Evolutionary conservation across 2,329 filamentous ascomycete species (phyloP).

Genomic region (Arachnomyces sp.): DNA sequence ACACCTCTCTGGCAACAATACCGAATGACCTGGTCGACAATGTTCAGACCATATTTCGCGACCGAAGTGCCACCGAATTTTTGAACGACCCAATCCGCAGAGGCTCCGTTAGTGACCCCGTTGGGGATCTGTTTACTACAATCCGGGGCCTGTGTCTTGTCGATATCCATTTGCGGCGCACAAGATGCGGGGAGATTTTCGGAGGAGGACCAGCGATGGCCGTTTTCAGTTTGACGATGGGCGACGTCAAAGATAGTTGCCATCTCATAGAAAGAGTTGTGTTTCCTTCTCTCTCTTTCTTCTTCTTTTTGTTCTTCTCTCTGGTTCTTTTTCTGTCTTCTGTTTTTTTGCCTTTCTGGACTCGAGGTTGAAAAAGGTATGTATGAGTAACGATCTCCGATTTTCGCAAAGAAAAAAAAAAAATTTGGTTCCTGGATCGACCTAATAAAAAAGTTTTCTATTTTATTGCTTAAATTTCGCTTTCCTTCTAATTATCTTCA

Average conservation of each 20-base stretch:
- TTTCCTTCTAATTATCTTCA: too few species aligned
- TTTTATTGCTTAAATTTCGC: too few species aligned
- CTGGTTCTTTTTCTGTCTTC: background rate
- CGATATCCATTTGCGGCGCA: conserved; percentile 7
- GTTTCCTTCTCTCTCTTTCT: background rate
- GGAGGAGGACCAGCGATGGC: background rate
- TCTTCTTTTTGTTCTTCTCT: background rate
- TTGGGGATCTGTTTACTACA: conserved; percentile 9
- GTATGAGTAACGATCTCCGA: too few species aligned
- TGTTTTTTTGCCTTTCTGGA: background rate
- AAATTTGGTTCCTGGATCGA: too few species aligned
- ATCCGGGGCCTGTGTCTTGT: too few species aligned
- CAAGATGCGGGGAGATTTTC: background rate
- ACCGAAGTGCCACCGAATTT: conserved; percentile 95
- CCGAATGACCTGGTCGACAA: conserved; percentile 64
- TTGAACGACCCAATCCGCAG: conserved; percentile 69
- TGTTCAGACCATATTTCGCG: conserved; percentile 80
- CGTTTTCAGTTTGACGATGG: background rate
- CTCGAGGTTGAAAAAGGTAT: too few species aligned
- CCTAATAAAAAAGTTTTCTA: too few species aligned
- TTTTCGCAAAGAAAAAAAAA: too few species aligned
- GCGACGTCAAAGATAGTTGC: background rate
- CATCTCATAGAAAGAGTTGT: background rate
- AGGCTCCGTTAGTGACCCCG: conserved; percentile 13
- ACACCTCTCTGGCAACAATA: conserved; percentile 25